Evolutionary conservation across 805 yeast genomes (phyloP), one percentile per base, ranked within the genome.

Genomic region (Metschnikowia colocasiae): DNA sequence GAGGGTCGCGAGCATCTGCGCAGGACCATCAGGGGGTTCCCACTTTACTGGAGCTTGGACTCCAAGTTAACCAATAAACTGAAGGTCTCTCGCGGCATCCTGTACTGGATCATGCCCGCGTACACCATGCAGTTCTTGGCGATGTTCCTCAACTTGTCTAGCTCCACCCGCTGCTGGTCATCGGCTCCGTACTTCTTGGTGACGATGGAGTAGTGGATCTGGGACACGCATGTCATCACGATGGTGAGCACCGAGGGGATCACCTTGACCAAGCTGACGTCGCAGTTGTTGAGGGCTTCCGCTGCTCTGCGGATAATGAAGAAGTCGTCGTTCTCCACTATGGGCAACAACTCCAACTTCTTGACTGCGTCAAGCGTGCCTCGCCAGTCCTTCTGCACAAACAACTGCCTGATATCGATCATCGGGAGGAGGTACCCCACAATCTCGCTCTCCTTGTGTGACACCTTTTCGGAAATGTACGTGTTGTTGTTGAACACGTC

Each of bases 61-160:
- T 87, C 95, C 48, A 87, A 66, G 51, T 76, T 79, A 27, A 85
- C 81, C 59, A 87, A 69, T 35, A 81, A 75, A 55, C 87, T 81
- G 62, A 86, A 88, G 0, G 88, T 83, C 57, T 88, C 95, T 48
- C 85, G 68, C 7, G 97, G 95, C 95, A 91, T 88, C 62, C 85
- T 83, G 67, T 87, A 90, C 67, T 88, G 95, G 31, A 91, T 84
- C 83, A 92, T 85, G 51, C 97, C 98, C 6, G 97, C 96, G 64
- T 85, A 92, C 3, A 91, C 81, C 90, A 91, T 89, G 65, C 96
- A 86, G 65, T 89, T 89, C 63, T 82, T 85, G 2, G 96, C 89
- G 53, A 85, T 74, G 22, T 57, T 53, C 51, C 76, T 76, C 59
- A 88, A 68, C 35, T 80, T 78, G 3, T 64, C 71, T 18, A 78